Evolutionary conservation across 2,329 filamentous ascomycete genomes (phyloP).

Genomic region (Gliomastix tumulicola): DNA sequence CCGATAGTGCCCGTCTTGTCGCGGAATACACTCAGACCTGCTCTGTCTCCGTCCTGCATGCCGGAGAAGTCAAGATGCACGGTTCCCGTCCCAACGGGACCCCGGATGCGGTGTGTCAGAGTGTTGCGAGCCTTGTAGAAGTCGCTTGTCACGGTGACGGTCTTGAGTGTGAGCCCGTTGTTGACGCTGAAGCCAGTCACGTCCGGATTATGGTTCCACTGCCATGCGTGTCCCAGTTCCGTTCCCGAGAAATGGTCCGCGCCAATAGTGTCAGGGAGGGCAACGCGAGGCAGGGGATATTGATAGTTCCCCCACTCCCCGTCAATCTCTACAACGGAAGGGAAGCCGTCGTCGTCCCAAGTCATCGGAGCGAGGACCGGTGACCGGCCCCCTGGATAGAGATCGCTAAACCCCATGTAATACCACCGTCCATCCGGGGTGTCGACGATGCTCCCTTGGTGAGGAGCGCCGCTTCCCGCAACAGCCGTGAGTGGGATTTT

Average conservation of each 20-base stretch:
- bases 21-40: conserved; percentile 43
- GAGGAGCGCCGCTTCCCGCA: conserved; percentile 32
- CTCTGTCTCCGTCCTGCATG: conserved; percentile 42
- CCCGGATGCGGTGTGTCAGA: conserved; percentile 34
- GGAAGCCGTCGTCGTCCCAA: conserved; percentile 41
- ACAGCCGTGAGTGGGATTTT: conserved; percentile 29
- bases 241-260: conserved; percentile 15
- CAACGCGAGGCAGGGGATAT: conserved; percentile 25
- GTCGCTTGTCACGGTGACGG: conserved; percentile 43
- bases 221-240: conserved; percentile 37
- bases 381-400: conserved; percentile 45
- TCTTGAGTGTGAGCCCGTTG: conserved; percentile 28
- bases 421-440: conserved; percentile 45
- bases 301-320: conserved; percentile 34
- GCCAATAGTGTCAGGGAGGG: conserved; percentile 24
- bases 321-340: conserved; percentile 29
- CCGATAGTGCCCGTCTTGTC: conserved; percentile 46
- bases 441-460: conserved; percentile 48
- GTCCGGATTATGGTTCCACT: conserved; percentile 57
- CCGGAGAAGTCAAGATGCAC: conserved; percentile 37
- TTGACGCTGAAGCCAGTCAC: conserved; percentile 33
- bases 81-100: conserved; percentile 38
- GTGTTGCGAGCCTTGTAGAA: conserved; percentile 38
- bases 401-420: conserved; percentile 46
- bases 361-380: conserved; percentile 46